A percentile compares a stretch with the other conserved stretches of the same genome.
Conservation (phyloP, 2,329 filamentous ascomycete genomes). For the Aspergillus novoparasiticus region DNA sequence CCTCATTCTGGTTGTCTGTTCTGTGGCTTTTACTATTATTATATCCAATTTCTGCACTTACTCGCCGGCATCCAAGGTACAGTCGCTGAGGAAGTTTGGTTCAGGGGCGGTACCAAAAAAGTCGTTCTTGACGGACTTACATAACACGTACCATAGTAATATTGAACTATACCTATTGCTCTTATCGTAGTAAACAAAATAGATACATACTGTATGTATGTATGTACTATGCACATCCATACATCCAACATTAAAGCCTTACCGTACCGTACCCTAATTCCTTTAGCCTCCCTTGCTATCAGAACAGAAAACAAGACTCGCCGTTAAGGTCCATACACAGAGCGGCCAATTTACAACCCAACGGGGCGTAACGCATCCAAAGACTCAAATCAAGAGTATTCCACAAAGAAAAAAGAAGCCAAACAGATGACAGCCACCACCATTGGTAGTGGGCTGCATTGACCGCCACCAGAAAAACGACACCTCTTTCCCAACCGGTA, state of each 20-base stretch:
- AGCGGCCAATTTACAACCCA: background rate
- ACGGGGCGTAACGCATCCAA: background rate
- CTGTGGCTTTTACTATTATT: background rate
- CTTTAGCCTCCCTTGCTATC: background rate
- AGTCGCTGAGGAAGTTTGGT: background rate
- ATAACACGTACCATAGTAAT: background rate
- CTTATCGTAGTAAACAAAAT: background rate
- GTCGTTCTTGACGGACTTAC: background rate
- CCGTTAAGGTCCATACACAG: background rate
- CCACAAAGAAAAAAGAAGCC: background rate
- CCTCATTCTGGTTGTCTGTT: background rate
- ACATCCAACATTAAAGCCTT: background rate
- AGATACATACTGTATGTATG: background rate
- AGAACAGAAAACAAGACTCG: background rate
- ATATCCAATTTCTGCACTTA: background rate
- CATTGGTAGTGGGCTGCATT: background rate
- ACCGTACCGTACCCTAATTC: background rate
- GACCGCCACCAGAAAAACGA: background rate
- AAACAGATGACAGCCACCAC: background rate
- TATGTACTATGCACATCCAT: background rate
- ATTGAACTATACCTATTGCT: background rate
- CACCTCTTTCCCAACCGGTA: background rate
- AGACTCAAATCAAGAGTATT: background rate
- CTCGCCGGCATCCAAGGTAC: constrained; percentile 2
- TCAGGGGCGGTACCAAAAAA: constrained; percentile 1